Evolutionary conservation across 371 early-diverging fungal species (phyloP).

Genomic region (Actinomucor elegans): DNA sequence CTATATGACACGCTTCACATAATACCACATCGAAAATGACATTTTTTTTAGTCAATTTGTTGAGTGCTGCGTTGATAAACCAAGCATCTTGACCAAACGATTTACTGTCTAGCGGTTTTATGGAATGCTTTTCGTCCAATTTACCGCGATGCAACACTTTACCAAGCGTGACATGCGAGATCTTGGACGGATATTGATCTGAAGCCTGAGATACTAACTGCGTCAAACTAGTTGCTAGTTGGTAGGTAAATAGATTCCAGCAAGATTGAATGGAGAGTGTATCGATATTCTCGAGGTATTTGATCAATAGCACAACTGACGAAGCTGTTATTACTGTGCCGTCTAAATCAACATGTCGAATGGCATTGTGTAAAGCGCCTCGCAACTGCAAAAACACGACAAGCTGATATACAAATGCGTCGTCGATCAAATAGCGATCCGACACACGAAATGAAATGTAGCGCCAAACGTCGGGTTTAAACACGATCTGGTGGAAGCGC

Average conservation of each 20-base stretch:
- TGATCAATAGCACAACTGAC: slow-evolving; percentile 7
- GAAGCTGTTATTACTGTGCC: slow-evolving; percentile 3
- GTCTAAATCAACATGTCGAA: slow-evolving; percentile 7
- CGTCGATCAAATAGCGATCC: slow-evolving; percentile 12
- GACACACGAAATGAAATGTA: slow-evolving; percentile 12
- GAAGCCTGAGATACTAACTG: background rate
- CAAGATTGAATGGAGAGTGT: slow-evolving; percentile 18
- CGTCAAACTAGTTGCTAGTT: slow-evolving; percentile 11
- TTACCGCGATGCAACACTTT: slow-evolving; percentile 16
- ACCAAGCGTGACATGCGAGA: slow-evolving; percentile 14
- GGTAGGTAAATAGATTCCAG: slow-evolving; percentile 16
- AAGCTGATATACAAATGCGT: slow-evolving; percentile 8
- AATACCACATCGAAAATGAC: slow-evolving; percentile 16
- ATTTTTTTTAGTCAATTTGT: slow-evolving; percentile 12
- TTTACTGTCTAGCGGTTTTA: slow-evolving; percentile 5
- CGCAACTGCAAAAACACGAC: slow-evolving; percentile 5
- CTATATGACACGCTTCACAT: slow-evolving; percentile 19
- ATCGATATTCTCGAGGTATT: slow-evolving; percentile 14
- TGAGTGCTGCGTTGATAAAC: slow-evolving; percentile 17
- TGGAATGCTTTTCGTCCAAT: background rate
- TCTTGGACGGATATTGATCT: background rate
- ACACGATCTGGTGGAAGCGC: slow-evolving; percentile 8
- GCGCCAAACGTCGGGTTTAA: slow-evolving; percentile 22
- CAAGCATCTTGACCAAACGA: slow-evolving; percentile 29
- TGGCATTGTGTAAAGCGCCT: slow-evolving; percentile 2